Percentiles rank a stretch among this genome's conserved stretches.
Evolutionary conservation across 805 yeast species (phyloP).

Genomic region (Starmerella vitae): DNA sequence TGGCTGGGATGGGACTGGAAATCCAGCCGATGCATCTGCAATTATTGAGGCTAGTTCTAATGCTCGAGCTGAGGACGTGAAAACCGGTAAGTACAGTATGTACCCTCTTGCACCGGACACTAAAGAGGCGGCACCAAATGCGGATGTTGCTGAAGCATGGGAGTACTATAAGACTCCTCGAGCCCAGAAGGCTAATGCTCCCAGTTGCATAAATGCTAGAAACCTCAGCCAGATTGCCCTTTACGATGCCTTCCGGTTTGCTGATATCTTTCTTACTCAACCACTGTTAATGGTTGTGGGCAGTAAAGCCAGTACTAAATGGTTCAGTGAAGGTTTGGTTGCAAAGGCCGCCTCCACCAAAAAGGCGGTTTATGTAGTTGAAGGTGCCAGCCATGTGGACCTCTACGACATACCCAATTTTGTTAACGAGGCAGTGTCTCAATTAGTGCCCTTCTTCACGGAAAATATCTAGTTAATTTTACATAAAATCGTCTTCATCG

Average conservation of each 20-base stretch:
- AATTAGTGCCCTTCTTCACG: background rate
- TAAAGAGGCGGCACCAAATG: background rate
- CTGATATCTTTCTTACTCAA: conserved; percentile 7
- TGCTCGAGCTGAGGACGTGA: background rate
- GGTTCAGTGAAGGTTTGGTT: background rate
- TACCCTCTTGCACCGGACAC: background rate
- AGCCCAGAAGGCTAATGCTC: background rate
- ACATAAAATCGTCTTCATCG: conserved; percentile 48
- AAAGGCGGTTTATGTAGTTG: background rate
- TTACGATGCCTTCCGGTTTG: conserved; percentile 3
- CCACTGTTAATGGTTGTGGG: conserved; percentile 12
- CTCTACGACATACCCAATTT: background rate
- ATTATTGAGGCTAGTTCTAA: background rate
- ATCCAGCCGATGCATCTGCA: background rate
- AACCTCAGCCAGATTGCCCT: background rate
- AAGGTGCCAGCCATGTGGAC: background rate
- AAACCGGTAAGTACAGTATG: background rate
- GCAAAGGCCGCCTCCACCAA: background rate
- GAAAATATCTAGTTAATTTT: conserved; percentile 1
- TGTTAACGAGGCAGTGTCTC: background rate
- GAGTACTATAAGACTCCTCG: background rate
- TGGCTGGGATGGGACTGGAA: conserved; percentile 1
- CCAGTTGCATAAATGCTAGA: background rate
- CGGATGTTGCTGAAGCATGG: background rate
- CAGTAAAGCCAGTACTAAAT: background rate